phyloP scores from a whole-genome alignment of 805 yeast genomes.

The Metschnikowia sp. region DNA sequence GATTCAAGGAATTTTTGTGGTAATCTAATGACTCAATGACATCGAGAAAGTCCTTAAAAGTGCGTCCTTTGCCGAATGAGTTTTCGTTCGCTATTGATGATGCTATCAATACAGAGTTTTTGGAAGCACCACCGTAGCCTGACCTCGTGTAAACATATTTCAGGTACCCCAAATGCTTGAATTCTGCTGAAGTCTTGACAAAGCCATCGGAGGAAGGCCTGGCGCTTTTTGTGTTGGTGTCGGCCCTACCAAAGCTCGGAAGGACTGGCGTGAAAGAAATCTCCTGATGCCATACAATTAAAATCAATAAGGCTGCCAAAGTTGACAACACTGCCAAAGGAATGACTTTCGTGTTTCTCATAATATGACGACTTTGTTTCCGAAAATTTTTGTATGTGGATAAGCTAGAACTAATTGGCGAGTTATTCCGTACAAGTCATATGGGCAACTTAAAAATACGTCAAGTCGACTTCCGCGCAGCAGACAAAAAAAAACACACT shows the following conservation, averaged over 20 bases:
- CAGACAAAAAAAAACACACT: too few species aligned
- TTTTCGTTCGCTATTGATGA: constrained; percentile 25
- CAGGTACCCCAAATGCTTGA: constrained; percentile 2
- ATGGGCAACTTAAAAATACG: too few species aligned
- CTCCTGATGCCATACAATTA: constrained; percentile 2
- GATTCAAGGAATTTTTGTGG: constrained; percentile 16
- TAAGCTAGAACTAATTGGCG: too few species aligned
- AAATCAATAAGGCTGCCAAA: background rate
- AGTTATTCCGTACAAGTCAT: too few species aligned
- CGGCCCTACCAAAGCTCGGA: background rate
- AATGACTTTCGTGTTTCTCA: constrained; percentile 1
- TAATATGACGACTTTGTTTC: background rate
- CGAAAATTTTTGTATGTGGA: too few species aligned
- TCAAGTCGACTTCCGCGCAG: too few species aligned
- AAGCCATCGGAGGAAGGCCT: background rate
- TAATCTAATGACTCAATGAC: constrained; percentile 27
- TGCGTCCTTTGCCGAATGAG: constrained; percentile 36
- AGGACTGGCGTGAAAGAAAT: background rate
- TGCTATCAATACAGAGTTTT: constrained; percentile 16
- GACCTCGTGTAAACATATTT: background rate
- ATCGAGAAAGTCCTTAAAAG: constrained; percentile 30
- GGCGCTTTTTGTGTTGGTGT: too few species aligned
- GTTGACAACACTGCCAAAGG: background rate
- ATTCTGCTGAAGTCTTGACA: background rate
- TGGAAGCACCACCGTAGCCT: background rate